Evolutionary conservation across 768 basidiomycete genomes (phyloP).

Genomic region (Termitomyces sp.): DNA sequence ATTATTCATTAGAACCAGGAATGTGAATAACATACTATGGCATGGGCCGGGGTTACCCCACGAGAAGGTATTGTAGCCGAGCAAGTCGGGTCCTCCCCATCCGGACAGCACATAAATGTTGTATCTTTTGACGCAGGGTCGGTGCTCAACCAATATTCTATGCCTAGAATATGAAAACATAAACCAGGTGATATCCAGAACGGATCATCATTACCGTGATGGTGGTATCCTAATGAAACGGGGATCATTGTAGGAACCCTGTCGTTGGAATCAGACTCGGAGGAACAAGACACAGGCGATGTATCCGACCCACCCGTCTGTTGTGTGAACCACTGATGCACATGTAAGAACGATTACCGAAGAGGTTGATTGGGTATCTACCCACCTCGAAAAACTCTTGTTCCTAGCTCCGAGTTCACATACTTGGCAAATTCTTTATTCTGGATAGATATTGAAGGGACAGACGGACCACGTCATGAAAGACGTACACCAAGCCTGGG

Average conservation of each 20-base stretch:
- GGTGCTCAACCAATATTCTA: constrained; percentile 45
- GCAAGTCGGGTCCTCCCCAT: constrained; percentile 45
- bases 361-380: neutral
- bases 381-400: constrained; percentile 37
- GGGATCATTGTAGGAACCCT: constrained; percentile 52
- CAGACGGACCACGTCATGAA: neutral
- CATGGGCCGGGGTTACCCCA: constrained; percentile 41
- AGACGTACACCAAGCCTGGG: constrained; percentile 39
- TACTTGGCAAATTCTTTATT: constrained; percentile 40
- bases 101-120: constrained; percentile 33
- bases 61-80: constrained; percentile 40
- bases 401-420: constrained; percentile 35
- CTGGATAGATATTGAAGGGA: constrained; percentile 17
- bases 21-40: constrained; percentile 23
- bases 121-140: constrained; percentile 36
- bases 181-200: neutral
- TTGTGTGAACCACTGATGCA: constrained; percentile 39
- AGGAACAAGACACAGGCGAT: neutral
- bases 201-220: constrained; percentile 34
- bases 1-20: neutral
- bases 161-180: constrained; percentile 21
- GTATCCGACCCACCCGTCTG: constrained; percentile 32
- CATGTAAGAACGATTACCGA: neutral
- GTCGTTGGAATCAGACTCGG: neutral
- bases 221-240: constrained; percentile 40